Conservation (phyloP, 805 yeast genomes). For the Pichia paraexigua region DNA sequence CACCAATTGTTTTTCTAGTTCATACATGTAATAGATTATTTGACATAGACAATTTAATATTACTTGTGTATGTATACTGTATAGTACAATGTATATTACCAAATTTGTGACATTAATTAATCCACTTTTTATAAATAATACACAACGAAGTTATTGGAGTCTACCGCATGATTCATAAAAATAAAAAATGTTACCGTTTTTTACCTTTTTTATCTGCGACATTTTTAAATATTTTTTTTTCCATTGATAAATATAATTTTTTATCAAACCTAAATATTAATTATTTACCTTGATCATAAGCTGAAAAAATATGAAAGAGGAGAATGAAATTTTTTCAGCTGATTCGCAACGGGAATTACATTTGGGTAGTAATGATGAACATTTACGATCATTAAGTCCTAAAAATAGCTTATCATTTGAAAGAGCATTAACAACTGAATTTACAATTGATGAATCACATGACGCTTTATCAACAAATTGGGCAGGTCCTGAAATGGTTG, state of each 20-base stretch:
- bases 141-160: too few species aligned
- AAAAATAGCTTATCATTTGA: neutral
- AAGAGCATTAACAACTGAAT: neutral
- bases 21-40: too few species aligned
- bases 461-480: neutral
- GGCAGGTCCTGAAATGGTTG: neutral
- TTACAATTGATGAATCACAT: slow-evolving; percentile 6
- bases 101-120: neutral
- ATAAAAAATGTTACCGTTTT: too few species aligned
- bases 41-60: neutral
- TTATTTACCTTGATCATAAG: neutral
- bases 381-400: neutral
- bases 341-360: neutral
- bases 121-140: too few species aligned
- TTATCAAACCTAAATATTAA: neutral
- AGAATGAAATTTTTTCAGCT: neutral
- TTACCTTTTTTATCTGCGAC: neutral
- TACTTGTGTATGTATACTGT: neutral
- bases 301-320: neutral
- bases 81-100: neutral
- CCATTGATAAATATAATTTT: neutral
- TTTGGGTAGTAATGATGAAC: neutral
- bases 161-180: too few species aligned
- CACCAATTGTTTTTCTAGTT: too few species aligned
- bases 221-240: too few species aligned